Base-by-base conservation (phyloP, 2,329 filamentous ascomycete genomes). In the Xylaria hypoxylon region DNA sequence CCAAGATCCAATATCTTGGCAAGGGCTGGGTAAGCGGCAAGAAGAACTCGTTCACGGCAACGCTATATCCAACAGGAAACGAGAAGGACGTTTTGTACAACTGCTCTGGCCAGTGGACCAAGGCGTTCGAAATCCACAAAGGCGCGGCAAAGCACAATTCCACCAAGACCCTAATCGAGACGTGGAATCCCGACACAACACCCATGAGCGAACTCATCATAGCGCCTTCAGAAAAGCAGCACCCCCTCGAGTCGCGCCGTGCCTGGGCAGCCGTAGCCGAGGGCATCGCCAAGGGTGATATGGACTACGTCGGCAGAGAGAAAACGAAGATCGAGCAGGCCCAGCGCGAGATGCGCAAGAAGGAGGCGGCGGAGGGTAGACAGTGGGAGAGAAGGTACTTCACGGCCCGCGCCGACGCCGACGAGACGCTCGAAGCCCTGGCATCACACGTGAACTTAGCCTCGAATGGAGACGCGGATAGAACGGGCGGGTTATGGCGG, bases 361-460 rank as follows among this genome's bases (percentile, higher is more conserved):
- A 75, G 40, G 81, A 79, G 65, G 73, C 76, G 50, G 66, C 72
- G 1, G 92, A 94, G 72, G 89, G 89, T 22, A 86, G 86, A 48
- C 84, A 87, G 45, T 99, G 96, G 95, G 87, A 94, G 75, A 86
- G 94, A 51, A 86, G 91, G 61, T 98, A 96, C 82, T 99, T 98
- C 81, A 87, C 84, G 64, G 74, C 79, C 74, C 76, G 83, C 67
- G 81, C 79, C 13, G 72, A 64, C 19, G 67, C 76, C 0, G 86
- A 89, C 65, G 68, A 77, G 7, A 77, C 83, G 0, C 82, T 89
- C 15, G 73, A 79, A 57, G 68, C 73, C 11, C 78, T 88, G 11
- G 86, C 84, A 17, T 68, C 77, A 8, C 69, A 77, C 19, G 83
- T 84, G 2, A 84, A 86, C 3, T 75, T 89, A 17, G 78, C 81